Conservation (phyloP, 1,139 yeast genomes). For the Saccharomyces uvarum region DNA sequence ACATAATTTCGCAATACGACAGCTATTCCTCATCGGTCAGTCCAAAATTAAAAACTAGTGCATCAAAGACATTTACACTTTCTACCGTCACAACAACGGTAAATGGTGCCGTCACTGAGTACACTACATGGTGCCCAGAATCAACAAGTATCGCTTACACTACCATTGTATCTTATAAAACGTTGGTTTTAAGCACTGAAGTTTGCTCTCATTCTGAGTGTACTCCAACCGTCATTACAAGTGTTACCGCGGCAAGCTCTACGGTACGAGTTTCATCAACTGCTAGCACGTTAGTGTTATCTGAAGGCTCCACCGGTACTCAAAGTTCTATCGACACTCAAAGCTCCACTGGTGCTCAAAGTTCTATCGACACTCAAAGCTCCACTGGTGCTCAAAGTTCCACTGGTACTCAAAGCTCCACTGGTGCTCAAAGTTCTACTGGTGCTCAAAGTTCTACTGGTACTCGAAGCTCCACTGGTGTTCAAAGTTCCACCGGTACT, state of each 20-base stretch:
- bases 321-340: not conserved
- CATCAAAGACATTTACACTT: not conserved
- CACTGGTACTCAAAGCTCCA: not conserved
- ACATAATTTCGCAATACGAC: not conserved
- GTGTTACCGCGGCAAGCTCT: not conserved
- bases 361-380: not conserved
- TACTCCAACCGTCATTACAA: not conserved
- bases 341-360: not conserved
- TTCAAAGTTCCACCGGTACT: not conserved
- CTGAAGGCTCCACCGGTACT: not conserved
- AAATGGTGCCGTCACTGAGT: not conserved
- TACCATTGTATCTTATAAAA: not conserved
- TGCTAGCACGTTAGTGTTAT: not conserved
- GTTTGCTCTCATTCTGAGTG: not conserved
- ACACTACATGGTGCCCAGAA: constrained; percentile 2
- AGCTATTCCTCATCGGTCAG: not conserved
- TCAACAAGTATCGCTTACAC: not conserved
- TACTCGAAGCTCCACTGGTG: not conserved
- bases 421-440: not conserved
- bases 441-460: not conserved
- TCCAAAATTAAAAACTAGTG: not conserved
- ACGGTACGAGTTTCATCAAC: not conserved
- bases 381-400: not conserved
- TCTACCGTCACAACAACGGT: constrained; percentile 3
- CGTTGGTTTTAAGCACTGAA: not conserved